Conservation (phyloP, 2,329 filamentous ascomycete genomes). For the Paraphaeosphaeria sporulosa region DNA sequence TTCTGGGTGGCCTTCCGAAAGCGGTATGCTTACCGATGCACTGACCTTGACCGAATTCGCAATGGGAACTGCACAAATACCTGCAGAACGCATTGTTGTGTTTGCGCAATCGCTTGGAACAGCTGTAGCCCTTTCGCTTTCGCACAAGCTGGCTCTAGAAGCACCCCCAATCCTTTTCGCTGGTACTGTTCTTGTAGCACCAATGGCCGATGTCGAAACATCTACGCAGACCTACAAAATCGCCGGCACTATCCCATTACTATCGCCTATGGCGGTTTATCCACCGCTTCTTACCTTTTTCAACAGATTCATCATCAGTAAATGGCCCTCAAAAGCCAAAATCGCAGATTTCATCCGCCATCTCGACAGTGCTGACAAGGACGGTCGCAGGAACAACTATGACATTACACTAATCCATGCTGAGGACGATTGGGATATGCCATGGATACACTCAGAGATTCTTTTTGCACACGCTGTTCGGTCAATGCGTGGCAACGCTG, state of each 20-base stretch:
- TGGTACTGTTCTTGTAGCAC: constrained; percentile 64
- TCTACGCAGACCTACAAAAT: constrained; percentile 66
- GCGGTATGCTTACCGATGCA: constrained; percentile 63
- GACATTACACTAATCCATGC: constrained; percentile 60
- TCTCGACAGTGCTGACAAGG: constrained; percentile 23
- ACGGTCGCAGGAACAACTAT: constrained; percentile 47
- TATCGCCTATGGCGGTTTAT: constrained; percentile 60
- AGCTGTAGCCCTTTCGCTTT: constrained; percentile 57
- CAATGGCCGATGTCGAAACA: constrained; percentile 63
- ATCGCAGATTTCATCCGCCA: constrained; percentile 55
- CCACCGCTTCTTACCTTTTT: constrained; percentile 53
- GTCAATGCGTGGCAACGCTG: constrained; percentile 47
- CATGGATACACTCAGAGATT: constrained; percentile 58
- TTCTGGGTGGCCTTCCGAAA: constrained; percentile 62
- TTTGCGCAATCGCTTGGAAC: constrained; percentile 68
- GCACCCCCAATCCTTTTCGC: constrained; percentile 58
- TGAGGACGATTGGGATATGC: constrained; percentile 62
- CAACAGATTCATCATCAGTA: constrained; percentile 57
- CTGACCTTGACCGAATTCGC: constrained; percentile 63
- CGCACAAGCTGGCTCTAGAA: constrained; percentile 53
- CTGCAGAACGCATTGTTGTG: constrained; percentile 63
- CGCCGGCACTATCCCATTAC: constrained; percentile 62
- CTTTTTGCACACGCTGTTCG: constrained; percentile 65
- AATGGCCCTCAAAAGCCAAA: constrained; percentile 61
- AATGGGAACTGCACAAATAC: constrained; percentile 59